A percentile compares a stretch with the other conserved stretches of the same genome.
phyloP scores from a whole-genome alignment of 306 rosid genomes.

The Castanea crenata region DNA sequence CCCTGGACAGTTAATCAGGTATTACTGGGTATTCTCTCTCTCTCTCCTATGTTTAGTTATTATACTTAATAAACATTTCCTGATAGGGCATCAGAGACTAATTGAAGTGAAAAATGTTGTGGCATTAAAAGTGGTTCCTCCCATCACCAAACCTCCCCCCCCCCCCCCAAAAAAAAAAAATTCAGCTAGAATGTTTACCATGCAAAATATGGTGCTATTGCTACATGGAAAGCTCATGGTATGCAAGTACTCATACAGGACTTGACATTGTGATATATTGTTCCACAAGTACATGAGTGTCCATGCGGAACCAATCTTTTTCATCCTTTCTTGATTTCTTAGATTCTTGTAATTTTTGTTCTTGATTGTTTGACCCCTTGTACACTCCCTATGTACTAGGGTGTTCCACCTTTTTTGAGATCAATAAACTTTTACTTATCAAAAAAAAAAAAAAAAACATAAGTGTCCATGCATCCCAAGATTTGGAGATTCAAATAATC shows the following conservation, averaged over 20 bases:
- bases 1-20: slow-evolving; percentile 57
- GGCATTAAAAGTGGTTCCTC: not conserved
- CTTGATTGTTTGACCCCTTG: too few species aligned
- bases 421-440: too few species aligned
- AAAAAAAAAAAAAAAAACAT: too few species aligned
- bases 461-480: not conserved
- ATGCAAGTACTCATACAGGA: not conserved
- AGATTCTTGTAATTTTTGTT: too few species aligned
- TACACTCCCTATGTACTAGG: too few species aligned
- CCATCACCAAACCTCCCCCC: too few species aligned
- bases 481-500: not conserved
- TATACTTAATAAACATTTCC: not conserved
- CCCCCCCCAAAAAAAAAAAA: too few species aligned
- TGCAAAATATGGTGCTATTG: not conserved
- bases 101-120: not conserved
- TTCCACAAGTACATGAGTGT: not conserved
- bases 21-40: slow-evolving; percentile 5
- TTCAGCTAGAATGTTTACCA: not conserved
- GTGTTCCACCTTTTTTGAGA: too few species aligned
- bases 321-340: too few species aligned
- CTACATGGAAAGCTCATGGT: not conserved
- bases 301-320: not conserved
- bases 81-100: not conserved
- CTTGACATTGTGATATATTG: not conserved
- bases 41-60: not conserved